phyloP scores from a whole-genome alignment of 805 yeast species.

The Candida quercuum region DNA sequence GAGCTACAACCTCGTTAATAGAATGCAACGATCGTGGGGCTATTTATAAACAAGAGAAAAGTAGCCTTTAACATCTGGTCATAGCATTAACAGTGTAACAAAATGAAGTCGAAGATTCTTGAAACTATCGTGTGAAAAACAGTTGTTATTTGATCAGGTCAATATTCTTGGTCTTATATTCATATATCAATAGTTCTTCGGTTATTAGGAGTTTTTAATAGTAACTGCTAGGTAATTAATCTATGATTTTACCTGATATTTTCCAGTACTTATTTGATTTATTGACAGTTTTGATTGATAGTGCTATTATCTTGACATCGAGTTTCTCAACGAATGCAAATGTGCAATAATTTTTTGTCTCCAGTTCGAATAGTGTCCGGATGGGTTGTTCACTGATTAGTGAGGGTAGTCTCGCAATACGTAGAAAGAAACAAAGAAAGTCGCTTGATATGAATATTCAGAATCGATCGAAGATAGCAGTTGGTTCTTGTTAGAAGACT shows the following conservation, averaged over 20 bases:
- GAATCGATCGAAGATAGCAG: too few species aligned
- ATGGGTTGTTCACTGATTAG: slow-evolving; percentile 13
- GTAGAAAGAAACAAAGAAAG: too few species aligned
- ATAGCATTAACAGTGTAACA: too few species aligned
- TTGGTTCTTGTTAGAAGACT: too few species aligned
- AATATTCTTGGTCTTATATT: slow-evolving; percentile 5
- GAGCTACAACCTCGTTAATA: too few species aligned
- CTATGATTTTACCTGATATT: slow-evolving; percentile 15
- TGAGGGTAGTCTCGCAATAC: slow-evolving; percentile 11
- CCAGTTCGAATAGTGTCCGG: slow-evolving; percentile 21
- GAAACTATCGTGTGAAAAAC: too few species aligned
- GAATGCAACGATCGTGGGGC: too few species aligned
- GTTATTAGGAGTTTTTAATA: slow-evolving; percentile 11
- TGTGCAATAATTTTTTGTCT: slow-evolving; percentile 7
- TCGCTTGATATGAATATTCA: too few species aligned
- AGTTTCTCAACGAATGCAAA: slow-evolving; percentile 14
- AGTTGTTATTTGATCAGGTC: slow-evolving; percentile 11
- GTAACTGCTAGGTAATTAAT: slow-evolving; percentile 7
- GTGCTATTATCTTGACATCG: slow-evolving; percentile 10
- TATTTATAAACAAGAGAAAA: too few species aligned
- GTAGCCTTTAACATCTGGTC: too few species aligned
- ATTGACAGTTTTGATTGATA: slow-evolving; percentile 11
- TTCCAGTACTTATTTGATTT: slow-evolving; percentile 8
- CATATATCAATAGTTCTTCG: slow-evolving; percentile 11
- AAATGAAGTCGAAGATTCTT: too few species aligned